phyloP scores from a whole-genome alignment of 1,284 basidiomycete genomes.

The Leccinum insigne region DNA sequence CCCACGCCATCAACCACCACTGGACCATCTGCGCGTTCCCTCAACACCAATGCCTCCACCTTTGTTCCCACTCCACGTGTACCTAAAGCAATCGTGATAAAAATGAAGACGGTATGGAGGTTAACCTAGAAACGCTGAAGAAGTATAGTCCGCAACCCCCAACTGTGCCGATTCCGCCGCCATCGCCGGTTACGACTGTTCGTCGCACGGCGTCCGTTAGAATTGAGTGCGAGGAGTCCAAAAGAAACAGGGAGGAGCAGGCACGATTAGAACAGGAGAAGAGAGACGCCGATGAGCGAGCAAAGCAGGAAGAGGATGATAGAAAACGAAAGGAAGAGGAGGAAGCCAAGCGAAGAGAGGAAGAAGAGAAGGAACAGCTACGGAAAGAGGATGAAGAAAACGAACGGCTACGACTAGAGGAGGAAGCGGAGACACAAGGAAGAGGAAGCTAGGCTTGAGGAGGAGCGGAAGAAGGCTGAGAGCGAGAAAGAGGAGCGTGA shows the following conservation, averaged over 20 bases:
- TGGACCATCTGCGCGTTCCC: constrained; percentile 40
- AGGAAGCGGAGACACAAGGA: too few relatives aligned
- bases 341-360: constrained; percentile 29
- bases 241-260: constrained; percentile 51
- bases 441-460: too few relatives aligned
- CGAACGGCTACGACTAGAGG: too few relatives aligned
- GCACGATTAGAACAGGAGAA: constrained; percentile 46
- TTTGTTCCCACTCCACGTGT: constrained; percentile 53
- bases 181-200: constrained; percentile 38
- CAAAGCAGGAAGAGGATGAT: constrained; percentile 34
- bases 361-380: constrained; percentile 39
- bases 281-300: constrained; percentile 37
- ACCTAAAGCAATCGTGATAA: constrained; percentile 39
- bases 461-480: constrained; percentile 37
- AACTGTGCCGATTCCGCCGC: constrained; percentile 43
- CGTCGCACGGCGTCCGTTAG: constrained; percentile 41
- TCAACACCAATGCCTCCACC: constrained; percentile 61
- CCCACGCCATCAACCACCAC: constrained; percentile 58
- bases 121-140: constrained; percentile 54
- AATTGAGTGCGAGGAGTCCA: constrained; percentile 60
- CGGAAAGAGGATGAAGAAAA: constrained; percentile 14
- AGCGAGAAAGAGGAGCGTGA: too few relatives aligned
- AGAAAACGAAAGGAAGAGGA: constrained; percentile 43
- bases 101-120: constrained; percentile 55
- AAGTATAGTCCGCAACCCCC: constrained; percentile 45